These are phyloP conservation scores for Talaromyces sp. DNA, from an alignment of 2,329 filamentous ascomycete genomes.

Conservation along the genomic window DNA sequence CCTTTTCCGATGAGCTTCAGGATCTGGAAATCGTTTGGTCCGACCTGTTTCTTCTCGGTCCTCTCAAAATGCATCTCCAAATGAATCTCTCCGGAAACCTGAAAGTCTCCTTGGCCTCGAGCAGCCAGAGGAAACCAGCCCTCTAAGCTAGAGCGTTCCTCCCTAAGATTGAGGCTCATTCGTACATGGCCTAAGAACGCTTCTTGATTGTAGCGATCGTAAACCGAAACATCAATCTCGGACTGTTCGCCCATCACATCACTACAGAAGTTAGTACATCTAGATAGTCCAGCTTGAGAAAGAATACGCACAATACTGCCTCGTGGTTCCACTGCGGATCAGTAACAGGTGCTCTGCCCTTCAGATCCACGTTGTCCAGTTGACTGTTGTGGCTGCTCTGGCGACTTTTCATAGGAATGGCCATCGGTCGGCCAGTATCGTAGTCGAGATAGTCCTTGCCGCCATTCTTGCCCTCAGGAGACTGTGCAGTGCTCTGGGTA, in stretches of 20 bases:
- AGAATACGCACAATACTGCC: conserved; percentile 76
- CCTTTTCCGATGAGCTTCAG: conserved; percentile 96
- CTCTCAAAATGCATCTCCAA: conserved; percentile 83
- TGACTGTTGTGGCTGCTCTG: conserved; percentile 94
- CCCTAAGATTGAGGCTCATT: conserved; percentile 68
- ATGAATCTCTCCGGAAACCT: conserved; percentile 80
- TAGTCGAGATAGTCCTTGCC: conserved; percentile 67
- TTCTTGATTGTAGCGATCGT: conserved; percentile 81
- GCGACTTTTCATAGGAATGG: conserved; percentile 93
- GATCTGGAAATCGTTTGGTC: conserved; percentile 93
- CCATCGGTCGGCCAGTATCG: conserved; percentile 81
- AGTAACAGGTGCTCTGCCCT: conserved; percentile 65
- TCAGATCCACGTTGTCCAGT: conserved; percentile 61
- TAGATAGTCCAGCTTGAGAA: not conserved
- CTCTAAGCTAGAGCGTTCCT: conserved; percentile 69
- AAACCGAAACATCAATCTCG: conserved; percentile 88
- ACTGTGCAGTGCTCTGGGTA: conserved; percentile 62
- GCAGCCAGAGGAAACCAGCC: conserved; percentile 84
- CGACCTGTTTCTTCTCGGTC: conserved; percentile 85
- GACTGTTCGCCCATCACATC: conserved; percentile 92
- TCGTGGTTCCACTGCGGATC: conserved; percentile 95
- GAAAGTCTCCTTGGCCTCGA: conserved; percentile 74
- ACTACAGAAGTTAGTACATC: conserved; percentile 47
- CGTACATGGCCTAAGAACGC: conserved; percentile 90
- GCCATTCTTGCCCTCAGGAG: conserved; percentile 60